Conservation (phyloP, 176 grass and related monocot species). For the Rhipidocladum racemiflorum region DNA sequence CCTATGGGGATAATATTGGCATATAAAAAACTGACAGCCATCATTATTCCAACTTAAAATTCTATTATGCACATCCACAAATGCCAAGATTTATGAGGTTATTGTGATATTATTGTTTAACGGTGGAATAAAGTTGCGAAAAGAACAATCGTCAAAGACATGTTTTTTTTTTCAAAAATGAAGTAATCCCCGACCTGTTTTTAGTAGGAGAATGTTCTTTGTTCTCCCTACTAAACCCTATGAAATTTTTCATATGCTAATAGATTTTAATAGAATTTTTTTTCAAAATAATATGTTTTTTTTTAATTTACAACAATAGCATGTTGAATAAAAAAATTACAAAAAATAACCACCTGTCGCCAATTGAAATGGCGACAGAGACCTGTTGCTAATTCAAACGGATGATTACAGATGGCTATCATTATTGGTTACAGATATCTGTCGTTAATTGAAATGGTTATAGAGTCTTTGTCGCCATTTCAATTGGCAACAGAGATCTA, state of each 20-base stretch:
- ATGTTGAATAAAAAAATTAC: too few species aligned
- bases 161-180: background rate
- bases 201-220: background rate
- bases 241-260: background rate
- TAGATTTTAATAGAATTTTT: background rate
- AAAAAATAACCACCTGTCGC: too few species aligned
- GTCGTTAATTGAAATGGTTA: too few species aligned
- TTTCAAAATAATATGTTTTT: too few species aligned
- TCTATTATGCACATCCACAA: background rate
- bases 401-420: too few species aligned
- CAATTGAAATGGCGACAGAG: too few species aligned
- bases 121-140: constrained; percentile 4
- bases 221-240: background rate
- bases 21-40: background rate
- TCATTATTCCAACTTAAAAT: background rate
- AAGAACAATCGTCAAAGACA: background rate
- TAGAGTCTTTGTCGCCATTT: too few species aligned
- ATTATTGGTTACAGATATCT: too few species aligned
- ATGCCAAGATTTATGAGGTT: background rate
- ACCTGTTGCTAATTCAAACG: too few species aligned
- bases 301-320: too few species aligned
- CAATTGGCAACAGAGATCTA: too few species aligned
- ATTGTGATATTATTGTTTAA: background rate
- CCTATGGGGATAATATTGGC: background rate
- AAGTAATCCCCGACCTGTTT: background rate